These are phyloP conservation scores for Triangularia setosa DNA, from an alignment of 2,329 filamentous ascomycete genomes.

Conservation along the genomic window DNA sequence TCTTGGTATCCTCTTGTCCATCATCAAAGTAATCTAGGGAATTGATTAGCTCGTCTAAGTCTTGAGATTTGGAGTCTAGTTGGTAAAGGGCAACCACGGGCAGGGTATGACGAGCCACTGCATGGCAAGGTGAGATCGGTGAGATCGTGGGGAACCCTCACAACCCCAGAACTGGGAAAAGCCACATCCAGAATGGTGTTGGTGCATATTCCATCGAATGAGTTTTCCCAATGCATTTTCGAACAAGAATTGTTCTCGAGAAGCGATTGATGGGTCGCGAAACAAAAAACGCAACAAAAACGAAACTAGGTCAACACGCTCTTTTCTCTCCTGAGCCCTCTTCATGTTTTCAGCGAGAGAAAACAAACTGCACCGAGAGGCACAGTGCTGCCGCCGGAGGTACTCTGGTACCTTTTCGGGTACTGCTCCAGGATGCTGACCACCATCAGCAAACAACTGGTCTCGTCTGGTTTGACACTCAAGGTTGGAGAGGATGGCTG, in stretches of 20 bases:
- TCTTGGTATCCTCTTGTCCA: not conserved
- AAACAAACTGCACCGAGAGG: not conserved
- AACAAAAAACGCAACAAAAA: not conserved
- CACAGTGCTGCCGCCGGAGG: not conserved
- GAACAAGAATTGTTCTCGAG: not conserved
- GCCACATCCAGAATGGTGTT: not conserved
- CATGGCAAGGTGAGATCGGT: conserved; percentile 7
- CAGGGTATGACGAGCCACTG: not conserved
- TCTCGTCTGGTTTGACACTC: not conserved
- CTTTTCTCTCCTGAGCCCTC: not conserved
- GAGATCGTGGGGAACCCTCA: conserved; percentile 22
- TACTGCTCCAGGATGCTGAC: not conserved
- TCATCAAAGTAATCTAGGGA: not conserved
- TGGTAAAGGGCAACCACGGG: not conserved
- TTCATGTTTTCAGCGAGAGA: not conserved
- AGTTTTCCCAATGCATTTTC: not conserved
- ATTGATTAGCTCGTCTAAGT: not conserved
- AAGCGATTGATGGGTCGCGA: not conserved
- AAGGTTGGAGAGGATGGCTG: no score
- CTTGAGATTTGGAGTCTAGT: not conserved
- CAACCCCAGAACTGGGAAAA: not conserved
- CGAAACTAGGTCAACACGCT: not conserved
- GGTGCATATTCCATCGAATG: not conserved
- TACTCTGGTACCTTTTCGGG: not conserved
- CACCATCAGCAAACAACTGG: not conserved